Conservation (phyloP, 352 stramenopile genomes). For the Blastocystis sp. region DNA sequence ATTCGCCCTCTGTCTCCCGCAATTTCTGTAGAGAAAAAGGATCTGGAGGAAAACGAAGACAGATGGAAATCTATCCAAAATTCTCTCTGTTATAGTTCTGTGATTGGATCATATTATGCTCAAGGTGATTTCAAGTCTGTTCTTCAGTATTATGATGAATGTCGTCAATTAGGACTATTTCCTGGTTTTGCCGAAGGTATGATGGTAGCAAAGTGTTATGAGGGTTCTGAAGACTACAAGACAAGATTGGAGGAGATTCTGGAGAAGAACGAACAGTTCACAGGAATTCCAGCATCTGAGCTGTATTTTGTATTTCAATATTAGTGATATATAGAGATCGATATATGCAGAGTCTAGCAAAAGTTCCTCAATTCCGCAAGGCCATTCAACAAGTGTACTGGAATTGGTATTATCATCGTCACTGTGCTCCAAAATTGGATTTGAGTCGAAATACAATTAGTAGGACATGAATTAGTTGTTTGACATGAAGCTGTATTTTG, state of each 20-base stretch:
- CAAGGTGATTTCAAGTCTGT: not conserved
- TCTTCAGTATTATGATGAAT: constrained; percentile 21
- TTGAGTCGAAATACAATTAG: not conserved
- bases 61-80: constrained; percentile 45
- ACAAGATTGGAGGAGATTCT: not conserved
- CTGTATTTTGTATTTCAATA: not conserved
- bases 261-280: not conserved
- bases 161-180: constrained; percentile 25
- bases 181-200: constrained; percentile 7
- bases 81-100: constrained; percentile 48
- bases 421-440: constrained; percentile 8
- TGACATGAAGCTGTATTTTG: constrained; percentile 5
- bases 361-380: not conserved
- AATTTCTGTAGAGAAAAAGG: not conserved
- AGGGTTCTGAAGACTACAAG: not conserved
- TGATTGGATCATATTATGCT: constrained; percentile 30
- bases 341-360: not conserved
- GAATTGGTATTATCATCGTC: constrained; percentile 27
- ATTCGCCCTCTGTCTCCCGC: not conserved
- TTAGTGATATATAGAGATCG: constrained; percentile 1
- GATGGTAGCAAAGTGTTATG: constrained; percentile 21
- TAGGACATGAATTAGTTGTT: not conserved
- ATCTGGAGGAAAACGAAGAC: not conserved
- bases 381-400: constrained; percentile 17
- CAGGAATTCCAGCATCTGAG: not conserved